Evolutionary conservation across 352 stramenopile genomes (phyloP).

Genomic region (Pythium aristosporum): DNA sequence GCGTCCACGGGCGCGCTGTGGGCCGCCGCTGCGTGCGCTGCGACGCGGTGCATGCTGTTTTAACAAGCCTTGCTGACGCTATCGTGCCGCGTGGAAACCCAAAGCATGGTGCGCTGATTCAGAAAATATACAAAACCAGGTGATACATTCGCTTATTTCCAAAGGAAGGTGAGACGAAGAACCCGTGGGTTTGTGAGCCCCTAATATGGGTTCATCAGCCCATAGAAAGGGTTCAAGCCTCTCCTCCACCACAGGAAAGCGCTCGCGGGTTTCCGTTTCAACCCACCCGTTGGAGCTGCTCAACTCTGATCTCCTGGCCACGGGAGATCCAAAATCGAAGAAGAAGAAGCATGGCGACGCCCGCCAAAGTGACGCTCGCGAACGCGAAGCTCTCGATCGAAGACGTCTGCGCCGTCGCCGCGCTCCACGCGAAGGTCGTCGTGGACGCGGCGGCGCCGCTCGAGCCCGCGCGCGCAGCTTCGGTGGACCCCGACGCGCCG

Average conservation of each 20-base stretch:
- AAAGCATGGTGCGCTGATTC: background rate
- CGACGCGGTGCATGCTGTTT: background rate
- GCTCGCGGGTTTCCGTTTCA: background rate
- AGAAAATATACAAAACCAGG: background rate
- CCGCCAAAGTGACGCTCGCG: conserved; percentile 53
- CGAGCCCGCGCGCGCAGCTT: conserved; percentile 7
- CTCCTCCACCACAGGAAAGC: conserved; percentile 6
- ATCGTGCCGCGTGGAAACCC: background rate
- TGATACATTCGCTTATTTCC: background rate
- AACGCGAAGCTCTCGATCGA: conserved; percentile 51
- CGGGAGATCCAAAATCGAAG: background rate
- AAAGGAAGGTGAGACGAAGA: background rate
- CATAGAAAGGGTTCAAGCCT: background rate
- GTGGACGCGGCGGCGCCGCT: conserved; percentile 27
- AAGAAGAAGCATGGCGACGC: conserved; percentile 29
- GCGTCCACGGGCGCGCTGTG: background rate
- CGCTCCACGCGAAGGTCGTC: conserved; percentile 41
- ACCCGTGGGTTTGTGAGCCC: background rate
- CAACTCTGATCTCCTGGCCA: background rate
- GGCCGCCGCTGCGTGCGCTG: background rate
- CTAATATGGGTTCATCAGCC: background rate
- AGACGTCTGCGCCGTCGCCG: conserved; percentile 64
- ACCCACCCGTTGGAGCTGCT: conserved; percentile 4
- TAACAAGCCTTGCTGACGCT: background rate
- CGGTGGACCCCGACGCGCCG: conserved; percentile 9